Percentiles rank a stretch among this genome's conserved stretches.
Evolutionary conservation across 176 grass and related monocot species (phyloP).

Genomic region (Cocos nucifera): DNA sequence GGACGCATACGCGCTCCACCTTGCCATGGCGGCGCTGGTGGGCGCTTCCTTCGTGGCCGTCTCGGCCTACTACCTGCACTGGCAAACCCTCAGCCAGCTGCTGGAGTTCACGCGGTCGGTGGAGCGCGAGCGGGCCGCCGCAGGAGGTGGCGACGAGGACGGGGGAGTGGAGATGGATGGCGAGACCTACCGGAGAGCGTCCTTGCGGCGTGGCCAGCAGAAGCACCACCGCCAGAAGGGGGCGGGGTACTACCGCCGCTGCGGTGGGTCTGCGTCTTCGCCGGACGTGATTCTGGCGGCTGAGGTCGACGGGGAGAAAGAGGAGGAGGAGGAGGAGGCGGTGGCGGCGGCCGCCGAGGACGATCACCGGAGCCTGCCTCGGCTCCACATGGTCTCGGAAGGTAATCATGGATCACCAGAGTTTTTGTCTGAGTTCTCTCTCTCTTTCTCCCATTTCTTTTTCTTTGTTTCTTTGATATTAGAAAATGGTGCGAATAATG

Average conservation of each 20-base stretch:
- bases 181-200: background rate
- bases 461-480: too few species aligned
- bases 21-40: conserved; percentile 71
- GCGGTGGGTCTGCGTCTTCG: conserved; percentile 8
- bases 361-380: conserved; percentile 40
- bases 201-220: background rate
- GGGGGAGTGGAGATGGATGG: conserved; percentile 4
- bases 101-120: conserved; percentile 65
- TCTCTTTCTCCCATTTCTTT: too few species aligned
- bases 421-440: background rate
- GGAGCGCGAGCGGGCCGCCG: conserved; percentile 44
- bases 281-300: conserved; percentile 14
- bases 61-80: conserved; percentile 92
- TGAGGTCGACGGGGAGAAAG: background rate
- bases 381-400: conserved; percentile 54
- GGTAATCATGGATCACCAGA: conserved; percentile 26
- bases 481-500: too few species aligned
- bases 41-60: conserved; percentile 81
- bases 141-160: conserved; percentile 3
- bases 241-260: conserved; percentile 12
- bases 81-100: conserved; percentile 64
- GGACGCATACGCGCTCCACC: conserved; percentile 68
- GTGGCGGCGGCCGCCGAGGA: conserved; percentile 8
- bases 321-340: background rate
- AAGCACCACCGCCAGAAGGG: background rate